Percentiles rank a stretch among this genome's conserved stretches.
These are phyloP conservation scores for Botrytis sinoallii DNA, from an alignment of 2,329 filamentous ascomycete genomes.

Conservation along the genomic window DNA sequence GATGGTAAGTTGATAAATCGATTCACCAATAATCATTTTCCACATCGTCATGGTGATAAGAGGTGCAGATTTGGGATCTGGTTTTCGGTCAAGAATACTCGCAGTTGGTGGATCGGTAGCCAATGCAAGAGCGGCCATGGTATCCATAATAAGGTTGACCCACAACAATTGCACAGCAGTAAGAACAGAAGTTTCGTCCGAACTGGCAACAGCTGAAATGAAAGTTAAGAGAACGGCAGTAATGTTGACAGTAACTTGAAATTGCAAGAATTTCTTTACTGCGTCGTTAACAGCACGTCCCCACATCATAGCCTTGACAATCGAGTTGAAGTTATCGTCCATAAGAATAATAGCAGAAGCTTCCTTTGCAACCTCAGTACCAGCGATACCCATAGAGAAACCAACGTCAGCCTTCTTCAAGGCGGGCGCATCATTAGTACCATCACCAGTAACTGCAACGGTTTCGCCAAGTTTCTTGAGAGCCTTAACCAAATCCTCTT, in stretches of 20 bases:
- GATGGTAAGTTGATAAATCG: constrained; percentile 78
- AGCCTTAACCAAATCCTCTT: constrained; percentile 61
- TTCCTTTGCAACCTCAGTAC: constrained; percentile 63
- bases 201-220: constrained; percentile 67
- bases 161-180: constrained; percentile 78
- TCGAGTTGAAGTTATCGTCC: constrained; percentile 62
- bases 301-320: constrained; percentile 61
- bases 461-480: constrained; percentile 64
- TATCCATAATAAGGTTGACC: constrained; percentile 86
- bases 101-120: constrained; percentile 70
- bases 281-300: constrained; percentile 56
- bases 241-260: constrained; percentile 72
- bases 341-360: constrained; percentile 60
- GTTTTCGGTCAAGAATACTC: constrained; percentile 68
- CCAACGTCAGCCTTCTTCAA: constrained; percentile 65
- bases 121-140: constrained; percentile 73
- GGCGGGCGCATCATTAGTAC: constrained; percentile 64
- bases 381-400: constrained; percentile 65
- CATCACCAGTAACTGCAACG: constrained; percentile 65
- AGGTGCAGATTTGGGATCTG: constrained; percentile 68
- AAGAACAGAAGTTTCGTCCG: constrained; percentile 62
- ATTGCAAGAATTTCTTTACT: constrained; percentile 53
- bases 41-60: constrained; percentile 91
- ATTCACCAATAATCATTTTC: constrained; percentile 98
- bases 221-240: constrained; percentile 77